Percentiles rank a stretch among this genome's conserved stretches.
phyloP scores from a whole-genome alignment of 2,329 filamentous ascomycete genomes.

The Fusarium sp. region DNA sequence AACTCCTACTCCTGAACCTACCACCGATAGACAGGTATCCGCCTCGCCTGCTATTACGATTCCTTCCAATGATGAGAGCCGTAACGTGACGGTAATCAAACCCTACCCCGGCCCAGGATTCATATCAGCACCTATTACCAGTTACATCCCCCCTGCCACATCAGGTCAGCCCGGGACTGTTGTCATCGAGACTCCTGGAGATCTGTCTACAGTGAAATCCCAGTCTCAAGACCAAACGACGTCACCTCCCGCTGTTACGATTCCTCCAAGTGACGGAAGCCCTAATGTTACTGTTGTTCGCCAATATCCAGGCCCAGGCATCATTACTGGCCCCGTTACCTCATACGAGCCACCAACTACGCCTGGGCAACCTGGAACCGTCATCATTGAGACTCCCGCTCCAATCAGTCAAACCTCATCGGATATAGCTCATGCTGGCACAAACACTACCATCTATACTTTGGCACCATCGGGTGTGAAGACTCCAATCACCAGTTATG shows the following conservation, averaged over 20 bases:
- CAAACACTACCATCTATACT: conserved; percentile 29
- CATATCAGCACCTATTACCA: conserved; percentile 5
- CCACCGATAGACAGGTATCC: background rate
- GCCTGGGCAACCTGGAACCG: conserved; percentile 19
- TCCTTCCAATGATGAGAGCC: conserved; percentile 7
- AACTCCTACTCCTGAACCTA: conserved; percentile 12
- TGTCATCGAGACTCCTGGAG: conserved; percentile 12
- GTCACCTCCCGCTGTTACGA: conserved; percentile 11
- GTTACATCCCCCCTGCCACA: background rate
- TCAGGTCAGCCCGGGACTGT: conserved; percentile 13
- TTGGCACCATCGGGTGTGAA: conserved; percentile 14
- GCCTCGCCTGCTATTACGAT: conserved; percentile 3
- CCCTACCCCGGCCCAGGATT: conserved; percentile 11
- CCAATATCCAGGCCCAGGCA: conserved; percentile 21
- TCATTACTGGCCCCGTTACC: conserved; percentile 21
- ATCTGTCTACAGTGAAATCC: background rate
- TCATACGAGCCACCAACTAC: conserved; percentile 18
- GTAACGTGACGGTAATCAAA: conserved; percentile 17
- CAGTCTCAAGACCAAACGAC: conserved; percentile 1
- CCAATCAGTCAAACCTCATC: conserved; percentile 5
- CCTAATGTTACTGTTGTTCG: conserved; percentile 27
- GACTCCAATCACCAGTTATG: conserved; percentile 19
- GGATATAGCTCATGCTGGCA: background rate
- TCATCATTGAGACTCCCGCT: conserved; percentile 29
- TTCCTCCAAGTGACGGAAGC: conserved; percentile 14